These are phyloP conservation scores for Penicillium lividum DNA, from an alignment of 495 filamentous ascomycete species.

Conservation along the genomic window DNA sequence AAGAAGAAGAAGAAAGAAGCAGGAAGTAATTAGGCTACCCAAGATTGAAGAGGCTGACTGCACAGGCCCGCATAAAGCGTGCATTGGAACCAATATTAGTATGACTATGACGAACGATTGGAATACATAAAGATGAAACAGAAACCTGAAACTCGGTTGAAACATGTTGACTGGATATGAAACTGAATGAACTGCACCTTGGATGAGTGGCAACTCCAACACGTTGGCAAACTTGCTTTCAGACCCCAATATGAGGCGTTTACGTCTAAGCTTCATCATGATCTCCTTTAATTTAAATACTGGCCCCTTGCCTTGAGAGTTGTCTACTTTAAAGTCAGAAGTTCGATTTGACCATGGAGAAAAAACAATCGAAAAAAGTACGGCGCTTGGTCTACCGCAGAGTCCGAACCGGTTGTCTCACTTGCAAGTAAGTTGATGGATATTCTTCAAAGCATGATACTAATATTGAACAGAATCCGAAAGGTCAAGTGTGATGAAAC, in stretches of 20 bases:
- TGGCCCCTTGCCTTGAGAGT: neutral
- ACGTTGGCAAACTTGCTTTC: neutral
- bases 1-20: too few species aligned
- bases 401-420: neutral
- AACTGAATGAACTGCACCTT: neutral
- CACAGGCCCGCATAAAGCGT: too few species aligned
- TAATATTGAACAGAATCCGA: neutral
- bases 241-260: neutral
- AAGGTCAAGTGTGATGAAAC: conserved; percentile 3
- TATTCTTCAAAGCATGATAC: neutral
- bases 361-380: neutral
- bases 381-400: neutral
- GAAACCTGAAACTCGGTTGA: neutral
- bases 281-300: neutral
- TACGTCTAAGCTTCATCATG: neutral
- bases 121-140: neutral
- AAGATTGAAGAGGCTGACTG: too few species aligned
- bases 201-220: neutral
- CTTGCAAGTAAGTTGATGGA: neutral
- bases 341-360: neutral
- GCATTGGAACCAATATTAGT: too few species aligned
- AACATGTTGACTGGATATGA: neutral
- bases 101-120: neutral
- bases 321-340: neutral
- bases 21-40: too few species aligned